Conservation (phyloP, 805 yeast genomes). For the Suhomyces tanzawaensis region DNA sequence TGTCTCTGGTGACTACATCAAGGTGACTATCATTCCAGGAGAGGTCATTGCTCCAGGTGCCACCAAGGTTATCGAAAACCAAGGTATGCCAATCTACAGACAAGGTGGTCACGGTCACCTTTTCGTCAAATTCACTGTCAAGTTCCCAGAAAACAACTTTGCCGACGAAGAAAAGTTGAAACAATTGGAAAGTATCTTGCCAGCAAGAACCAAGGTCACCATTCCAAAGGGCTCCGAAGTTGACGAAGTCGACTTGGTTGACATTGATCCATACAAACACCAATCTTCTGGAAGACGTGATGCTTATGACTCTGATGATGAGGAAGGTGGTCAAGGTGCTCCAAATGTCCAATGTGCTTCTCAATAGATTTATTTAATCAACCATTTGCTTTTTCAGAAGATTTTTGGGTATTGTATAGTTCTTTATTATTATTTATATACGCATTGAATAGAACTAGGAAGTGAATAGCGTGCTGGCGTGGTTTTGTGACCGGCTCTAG, state of each 20-base stretch:
- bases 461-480: no score
- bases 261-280: conserved; percentile 65
- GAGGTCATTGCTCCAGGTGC: conserved; percentile 86
- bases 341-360: conserved; percentile 92
- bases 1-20: conserved; percentile 87
- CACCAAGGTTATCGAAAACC: conserved; percentile 78
- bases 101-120: conserved; percentile 87
- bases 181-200: conserved; percentile 72
- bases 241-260: conserved; percentile 76
- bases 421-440: background rate
- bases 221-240: conserved; percentile 73
- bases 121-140: conserved; percentile 79
- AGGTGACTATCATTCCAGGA: conserved; percentile 82
- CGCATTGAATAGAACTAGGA: conserved; percentile 2
- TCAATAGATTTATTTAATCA: conserved; percentile 49
- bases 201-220: conserved; percentile 60
- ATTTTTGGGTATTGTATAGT: background rate
- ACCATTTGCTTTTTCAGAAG: background rate
- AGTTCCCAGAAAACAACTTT: conserved; percentile 79
- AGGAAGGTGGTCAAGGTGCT: conserved; percentile 53
- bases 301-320: conserved; percentile 45
- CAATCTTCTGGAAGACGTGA: conserved; percentile 40
- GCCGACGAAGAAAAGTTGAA: conserved; percentile 73
- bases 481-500: no score
- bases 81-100: conserved; percentile 97